A percentile compares a stretch with the other conserved stretches of the same genome.
Evolutionary conservation across 345 rosid species (phyloP).

Genomic region (Bruguiera gymnorhiza): DNA sequence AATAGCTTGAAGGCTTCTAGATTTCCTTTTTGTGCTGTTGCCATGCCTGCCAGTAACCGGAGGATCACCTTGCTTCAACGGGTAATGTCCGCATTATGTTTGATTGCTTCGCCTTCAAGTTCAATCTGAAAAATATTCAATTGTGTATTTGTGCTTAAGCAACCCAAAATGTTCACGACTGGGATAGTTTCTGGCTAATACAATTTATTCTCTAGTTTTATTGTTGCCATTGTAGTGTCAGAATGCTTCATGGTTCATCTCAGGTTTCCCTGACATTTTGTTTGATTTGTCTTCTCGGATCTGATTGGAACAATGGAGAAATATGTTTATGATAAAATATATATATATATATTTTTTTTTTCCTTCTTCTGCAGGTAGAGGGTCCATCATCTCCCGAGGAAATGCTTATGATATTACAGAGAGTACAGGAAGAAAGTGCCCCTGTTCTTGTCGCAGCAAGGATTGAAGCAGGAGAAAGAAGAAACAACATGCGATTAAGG

Average conservation of each 20-base stretch:
- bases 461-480: conserved; percentile 92
- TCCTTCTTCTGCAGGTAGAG: conserved; percentile 55
- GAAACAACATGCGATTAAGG: conserved; percentile 65
- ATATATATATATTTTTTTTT: not conserved
- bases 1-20: conserved; percentile 93
- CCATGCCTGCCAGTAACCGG: conserved; percentile 90
- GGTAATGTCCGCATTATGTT: conserved; percentile 33
- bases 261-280: too few species aligned
- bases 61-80: conserved; percentile 90
- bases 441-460: conserved; percentile 83
- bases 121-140: too few species aligned
- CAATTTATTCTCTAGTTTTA: too few species aligned
- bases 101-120: too few species aligned
- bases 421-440: conserved; percentile 90
- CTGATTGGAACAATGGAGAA: too few species aligned
- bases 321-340: not conserved
- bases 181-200: too few species aligned
- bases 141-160: too few species aligned
- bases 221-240: too few species aligned
- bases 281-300: too few species aligned
- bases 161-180: too few species aligned
- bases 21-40: conserved; percentile 90
- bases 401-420: conserved; percentile 64
- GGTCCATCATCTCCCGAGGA: conserved; percentile 90
- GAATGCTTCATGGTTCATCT: too few species aligned